Evolutionary conservation across 257 asterid species (phyloP).

Genomic region (Gynochthodes officinalis): DNA sequence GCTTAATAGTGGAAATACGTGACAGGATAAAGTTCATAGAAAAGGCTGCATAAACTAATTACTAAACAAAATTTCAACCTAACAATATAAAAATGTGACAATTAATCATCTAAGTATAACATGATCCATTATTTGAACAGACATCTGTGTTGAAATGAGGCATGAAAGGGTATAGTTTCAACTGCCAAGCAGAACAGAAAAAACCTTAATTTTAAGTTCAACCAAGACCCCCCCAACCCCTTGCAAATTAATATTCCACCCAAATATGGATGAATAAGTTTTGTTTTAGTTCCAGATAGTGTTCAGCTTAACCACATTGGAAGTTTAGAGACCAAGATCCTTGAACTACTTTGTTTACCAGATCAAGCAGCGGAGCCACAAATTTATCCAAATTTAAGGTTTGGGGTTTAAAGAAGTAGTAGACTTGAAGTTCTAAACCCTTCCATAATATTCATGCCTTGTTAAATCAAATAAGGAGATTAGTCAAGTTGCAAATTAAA

Average conservation of each 20-base stretch:
- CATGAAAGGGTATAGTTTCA: neutral
- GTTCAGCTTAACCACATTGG: neutral
- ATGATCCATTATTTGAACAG: neutral
- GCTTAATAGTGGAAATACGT: neutral
- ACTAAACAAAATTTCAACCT: neutral
- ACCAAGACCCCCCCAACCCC: neutral
- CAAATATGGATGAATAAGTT: no score
- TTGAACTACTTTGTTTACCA: neutral
- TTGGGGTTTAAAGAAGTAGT: neutral
- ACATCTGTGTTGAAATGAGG: neutral
- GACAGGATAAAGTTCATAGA: neutral
- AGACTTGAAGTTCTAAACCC: neutral
- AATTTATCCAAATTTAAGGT: neutral
- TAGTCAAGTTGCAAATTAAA: neutral
- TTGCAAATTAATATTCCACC: neutral
- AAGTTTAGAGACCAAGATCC: neutral
- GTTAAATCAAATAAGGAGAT: neutral
- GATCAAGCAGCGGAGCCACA: neutral
- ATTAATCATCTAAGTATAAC: neutral
- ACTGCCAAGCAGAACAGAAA: neutral
- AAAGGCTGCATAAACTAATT: no score
- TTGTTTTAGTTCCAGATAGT: neutral
- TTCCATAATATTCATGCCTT: neutral
- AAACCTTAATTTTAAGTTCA: neutral
- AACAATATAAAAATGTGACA: neutral